Conservation (phyloP, 495 filamentous ascomycete species). For the Penicillium turbatum region DNA sequence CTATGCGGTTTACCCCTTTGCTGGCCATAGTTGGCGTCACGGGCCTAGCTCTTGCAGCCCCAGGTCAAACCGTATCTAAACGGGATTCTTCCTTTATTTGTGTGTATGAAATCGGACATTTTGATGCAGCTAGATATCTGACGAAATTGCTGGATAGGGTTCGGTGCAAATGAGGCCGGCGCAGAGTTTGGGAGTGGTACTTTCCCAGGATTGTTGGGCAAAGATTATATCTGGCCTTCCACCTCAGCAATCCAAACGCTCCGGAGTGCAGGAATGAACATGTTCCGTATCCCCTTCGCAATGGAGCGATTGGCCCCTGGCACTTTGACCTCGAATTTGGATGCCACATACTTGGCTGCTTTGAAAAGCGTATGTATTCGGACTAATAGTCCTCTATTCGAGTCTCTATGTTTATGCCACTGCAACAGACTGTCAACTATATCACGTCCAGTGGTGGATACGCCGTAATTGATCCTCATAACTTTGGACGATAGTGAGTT, state of each 20-base stretch:
- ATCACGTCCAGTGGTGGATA: constrained; percentile 57
- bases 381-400: background rate
- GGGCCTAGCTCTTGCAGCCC: background rate
- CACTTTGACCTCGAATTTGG: constrained; percentile 34
- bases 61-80: background rate
- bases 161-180: constrained; percentile 3
- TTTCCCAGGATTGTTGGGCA: constrained; percentile 48
- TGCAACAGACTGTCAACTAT: constrained; percentile 47
- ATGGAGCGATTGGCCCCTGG: constrained; percentile 62
- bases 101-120: background rate
- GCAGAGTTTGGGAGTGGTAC: constrained; percentile 21
- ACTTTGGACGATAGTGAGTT: constrained; percentile 50
- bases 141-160: background rate
- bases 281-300: constrained; percentile 60
- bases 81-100: constrained; percentile 3
- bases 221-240: constrained; percentile 58
- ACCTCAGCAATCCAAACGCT: constrained; percentile 49
- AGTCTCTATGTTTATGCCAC: background rate
- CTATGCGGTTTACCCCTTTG: constrained; percentile 1
- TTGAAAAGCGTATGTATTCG: constrained; percentile 32
- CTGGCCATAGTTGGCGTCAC: background rate
- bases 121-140: background rate
- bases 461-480: constrained; percentile 63
- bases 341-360: constrained; percentile 35
- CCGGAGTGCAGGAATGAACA: constrained; percentile 57